phyloP scores from a whole-genome alignment of 1,139 yeast genomes.

The Yamadazyma sp. region DNA sequence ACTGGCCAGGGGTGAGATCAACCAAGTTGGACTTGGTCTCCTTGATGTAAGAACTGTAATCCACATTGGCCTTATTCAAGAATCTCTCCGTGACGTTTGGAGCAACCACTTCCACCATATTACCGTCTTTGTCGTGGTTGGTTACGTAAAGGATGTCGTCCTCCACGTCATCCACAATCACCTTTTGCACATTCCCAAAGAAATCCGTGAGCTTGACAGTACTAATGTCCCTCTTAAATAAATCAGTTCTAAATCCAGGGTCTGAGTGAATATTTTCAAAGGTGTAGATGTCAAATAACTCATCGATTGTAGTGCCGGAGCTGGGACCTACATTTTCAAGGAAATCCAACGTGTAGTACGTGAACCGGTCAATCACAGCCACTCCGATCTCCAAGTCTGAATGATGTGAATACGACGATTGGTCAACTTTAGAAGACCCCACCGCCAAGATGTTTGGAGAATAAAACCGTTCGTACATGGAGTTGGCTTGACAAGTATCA shows the following conservation, averaged over 20 bases:
- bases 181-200: slow-evolving; percentile 90
- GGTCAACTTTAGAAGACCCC: slow-evolving; percentile 88
- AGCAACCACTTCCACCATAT: not conserved
- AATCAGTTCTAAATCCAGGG: slow-evolving; percentile 86
- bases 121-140: slow-evolving; percentile 25
- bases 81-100: slow-evolving; percentile 4
- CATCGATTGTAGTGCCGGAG: slow-evolving; percentile 74
- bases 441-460: slow-evolving; percentile 92
- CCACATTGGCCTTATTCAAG: slow-evolving; percentile 7
- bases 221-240: slow-evolving; percentile 64
- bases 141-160: slow-evolving; percentile 40
- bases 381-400: slow-evolving; percentile 96
- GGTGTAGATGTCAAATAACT: slow-evolving; percentile 80
- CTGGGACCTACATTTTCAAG: slow-evolving; percentile 78
- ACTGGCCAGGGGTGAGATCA: slow-evolving; percentile 17
- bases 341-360: slow-evolving; percentile 87
- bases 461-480: slow-evolving; percentile 91
- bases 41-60: slow-evolving; percentile 10
- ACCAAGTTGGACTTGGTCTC: slow-evolving; percentile 17
- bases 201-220: slow-evolving; percentile 86
- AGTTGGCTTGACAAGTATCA: slow-evolving; percentile 97
- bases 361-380: slow-evolving; percentile 94
- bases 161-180: slow-evolving; percentile 62
- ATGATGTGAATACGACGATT: slow-evolving; percentile 92
- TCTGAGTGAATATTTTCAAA: slow-evolving; percentile 85